Percentiles rank a stretch among this genome's conserved stretches.
Conservation (phyloP, 805 yeast species). For the Candida quercuum region DNA sequence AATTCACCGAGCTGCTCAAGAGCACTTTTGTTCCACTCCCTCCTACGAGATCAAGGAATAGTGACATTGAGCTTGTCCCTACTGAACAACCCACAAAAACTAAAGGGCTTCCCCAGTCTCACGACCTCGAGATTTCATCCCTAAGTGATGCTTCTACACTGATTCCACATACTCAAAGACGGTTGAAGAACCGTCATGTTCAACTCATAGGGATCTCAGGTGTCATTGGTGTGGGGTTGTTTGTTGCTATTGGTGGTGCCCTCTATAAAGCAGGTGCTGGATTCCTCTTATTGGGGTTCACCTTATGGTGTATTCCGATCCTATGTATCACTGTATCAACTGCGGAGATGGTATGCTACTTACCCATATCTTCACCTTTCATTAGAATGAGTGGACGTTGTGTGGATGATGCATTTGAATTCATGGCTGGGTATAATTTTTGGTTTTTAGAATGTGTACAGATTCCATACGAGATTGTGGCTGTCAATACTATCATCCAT, state of each 20-base stretch:
- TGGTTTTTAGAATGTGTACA: slow-evolving; percentile 71
- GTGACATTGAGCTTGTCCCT: too few species aligned
- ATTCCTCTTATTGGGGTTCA: slow-evolving; percentile 57
- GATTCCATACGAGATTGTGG: slow-evolving; percentile 80
- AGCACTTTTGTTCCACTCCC: too few species aligned
- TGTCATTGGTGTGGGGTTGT: slow-evolving; percentile 75
- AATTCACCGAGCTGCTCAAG: too few species aligned
- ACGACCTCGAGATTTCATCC: too few species aligned
- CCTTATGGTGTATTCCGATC: slow-evolving; percentile 66
- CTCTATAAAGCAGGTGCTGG: slow-evolving; percentile 67
- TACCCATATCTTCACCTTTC: slow-evolving; percentile 76
- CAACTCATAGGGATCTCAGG: slow-evolving; percentile 79
- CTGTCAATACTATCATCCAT: slow-evolving; percentile 73
- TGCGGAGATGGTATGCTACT: slow-evolving; percentile 75
- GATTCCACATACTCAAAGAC: slow-evolving; percentile 36
- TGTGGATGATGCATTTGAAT: slow-evolving; percentile 69
- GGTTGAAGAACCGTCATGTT: slow-evolving; percentile 62
- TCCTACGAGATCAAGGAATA: too few species aligned
- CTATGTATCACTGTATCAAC: slow-evolving; percentile 61
- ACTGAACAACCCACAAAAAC: neutral
- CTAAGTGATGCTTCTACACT: slow-evolving; percentile 18
- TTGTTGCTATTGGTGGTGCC: slow-evolving; percentile 66
- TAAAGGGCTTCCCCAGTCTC: too few species aligned
- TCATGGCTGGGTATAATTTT: slow-evolving; percentile 76
- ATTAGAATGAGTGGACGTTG: slow-evolving; percentile 70